Evolutionary conservation across 805 yeast species (phyloP), one percentile per base, ranked within the genome.

Genomic region (Wickerhamomyces queroliae): DNA sequence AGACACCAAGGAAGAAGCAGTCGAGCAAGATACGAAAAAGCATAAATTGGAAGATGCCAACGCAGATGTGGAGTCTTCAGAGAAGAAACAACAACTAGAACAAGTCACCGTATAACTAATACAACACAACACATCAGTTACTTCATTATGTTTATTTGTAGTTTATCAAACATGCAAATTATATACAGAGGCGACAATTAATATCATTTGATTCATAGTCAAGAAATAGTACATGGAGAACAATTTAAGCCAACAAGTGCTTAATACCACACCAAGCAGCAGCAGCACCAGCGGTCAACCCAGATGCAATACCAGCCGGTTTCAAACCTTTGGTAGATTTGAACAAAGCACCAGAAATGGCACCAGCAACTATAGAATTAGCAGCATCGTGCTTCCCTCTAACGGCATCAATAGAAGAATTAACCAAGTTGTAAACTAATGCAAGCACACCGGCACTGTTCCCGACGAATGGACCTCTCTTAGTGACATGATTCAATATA

Each of bases 371-470:
- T 32, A 93, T 61, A 10, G 96, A 84, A 64, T 91, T 91, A 37
- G 66, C 59, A 52, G 82, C 82, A 64, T 91, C 98, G 62, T 91
- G 97, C 62, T 80, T 77, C 38, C 95, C 97, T 66, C 97, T 82
- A 40, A 81, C 58, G 32, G 75, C 72, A 62, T 87, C 98, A 48
- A 93, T 69, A 10, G 82, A 59, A 22, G 93, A 78, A 64, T 89
- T 90, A 50, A 87, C 71, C 49, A 91, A 62, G 67, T 93, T 93
- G 67, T 93, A 93, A 48, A 84, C 75, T 53, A 93, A 66, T 19
- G 97, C 96, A 51, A 93, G 72, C 17, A 89, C 95, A 67, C 97
- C 99, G 13, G 96, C 95, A 38, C 83, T 80, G 69, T 93, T 93
- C 52, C 98, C 99, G 58, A 91, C 66, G 63, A 78, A 91, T 18